These are phyloP conservation scores for Lichtheimia corymbifera DNA, from an alignment of 371 early-diverging fungal genomes.

Conservation along the genomic window DNA sequence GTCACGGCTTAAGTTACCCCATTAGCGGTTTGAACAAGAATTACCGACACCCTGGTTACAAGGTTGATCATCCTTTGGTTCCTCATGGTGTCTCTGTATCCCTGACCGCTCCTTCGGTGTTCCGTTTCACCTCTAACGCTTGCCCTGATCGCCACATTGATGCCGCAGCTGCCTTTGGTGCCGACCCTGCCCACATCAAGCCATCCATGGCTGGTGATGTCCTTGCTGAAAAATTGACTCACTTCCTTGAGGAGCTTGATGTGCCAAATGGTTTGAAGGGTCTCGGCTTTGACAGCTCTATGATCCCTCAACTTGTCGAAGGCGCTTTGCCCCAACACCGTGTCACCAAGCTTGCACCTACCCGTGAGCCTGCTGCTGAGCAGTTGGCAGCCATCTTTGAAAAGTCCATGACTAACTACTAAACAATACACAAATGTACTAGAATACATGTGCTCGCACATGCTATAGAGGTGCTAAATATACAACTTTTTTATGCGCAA, in stretches of 20 bases:
- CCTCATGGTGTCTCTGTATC: constrained; percentile 83
- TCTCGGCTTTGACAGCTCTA: constrained; percentile 72
- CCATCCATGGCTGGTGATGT: constrained; percentile 77
- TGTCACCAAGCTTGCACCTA: constrained; percentile 87
- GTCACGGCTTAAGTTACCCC: constrained; percentile 70
- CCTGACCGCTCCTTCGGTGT: constrained; percentile 87
- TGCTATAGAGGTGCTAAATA: too few species aligned
- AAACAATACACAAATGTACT: constrained; percentile 6
- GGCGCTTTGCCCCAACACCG: constrained; percentile 92
- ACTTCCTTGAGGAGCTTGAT: constrained; percentile 71
- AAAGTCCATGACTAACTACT: constrained; percentile 68
- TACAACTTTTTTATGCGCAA: too few species aligned
- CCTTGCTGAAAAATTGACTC: constrained; percentile 76
- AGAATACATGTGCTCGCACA: constrained; percentile 1
- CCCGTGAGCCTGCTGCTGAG: constrained; percentile 69
- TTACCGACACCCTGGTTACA: constrained; percentile 84
- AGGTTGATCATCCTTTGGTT: constrained; percentile 74
- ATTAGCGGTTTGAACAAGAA: constrained; percentile 83
- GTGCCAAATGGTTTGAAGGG: constrained; percentile 86
- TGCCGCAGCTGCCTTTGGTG: constrained; percentile 81
- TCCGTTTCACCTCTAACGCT: constrained; percentile 78
- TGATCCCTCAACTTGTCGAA: constrained; percentile 76
- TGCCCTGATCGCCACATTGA: constrained; percentile 88
- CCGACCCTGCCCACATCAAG: constrained; percentile 66
- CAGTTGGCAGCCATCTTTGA: constrained; percentile 72